phyloP scores from a whole-genome alignment of 2,329 filamentous ascomycete genomes.

The Paecilomyces variotii region DNA sequence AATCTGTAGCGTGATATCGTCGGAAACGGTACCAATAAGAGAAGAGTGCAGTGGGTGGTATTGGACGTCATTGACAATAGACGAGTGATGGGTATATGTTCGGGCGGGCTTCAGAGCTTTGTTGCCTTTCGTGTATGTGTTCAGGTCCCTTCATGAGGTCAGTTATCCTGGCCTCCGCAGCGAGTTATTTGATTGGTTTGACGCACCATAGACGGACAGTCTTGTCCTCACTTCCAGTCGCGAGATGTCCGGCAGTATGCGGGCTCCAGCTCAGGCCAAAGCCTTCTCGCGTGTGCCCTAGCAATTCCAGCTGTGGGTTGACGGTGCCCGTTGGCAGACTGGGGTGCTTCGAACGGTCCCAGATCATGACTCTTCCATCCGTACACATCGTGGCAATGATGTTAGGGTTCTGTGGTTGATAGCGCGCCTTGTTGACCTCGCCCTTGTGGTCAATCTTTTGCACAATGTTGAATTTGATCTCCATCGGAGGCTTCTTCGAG shows the following conservation, averaged over 20 bases:
- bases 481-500: constrained; percentile 57
- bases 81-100: constrained; percentile 77
- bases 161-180: constrained; percentile 2
- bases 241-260: constrained; percentile 69
- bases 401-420: constrained; percentile 95
- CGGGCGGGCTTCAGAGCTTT: constrained; percentile 62
- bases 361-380: constrained; percentile 82
- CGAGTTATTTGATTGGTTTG: neutral
- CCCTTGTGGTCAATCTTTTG: constrained; percentile 95
- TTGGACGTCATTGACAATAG: constrained; percentile 95
- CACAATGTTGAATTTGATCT: constrained; percentile 80
- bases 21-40: constrained; percentile 87
- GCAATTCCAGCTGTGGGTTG: constrained; percentile 74
- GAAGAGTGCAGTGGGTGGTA: constrained; percentile 80
- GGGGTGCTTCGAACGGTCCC: constrained; percentile 91
- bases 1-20: constrained; percentile 88
- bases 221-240: constrained; percentile 83
- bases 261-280: constrained; percentile 93
- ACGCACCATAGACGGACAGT: constrained; percentile 83
- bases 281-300: constrained; percentile 80
- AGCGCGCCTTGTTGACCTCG: constrained; percentile 97
- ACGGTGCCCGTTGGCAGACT: constrained; percentile 65
- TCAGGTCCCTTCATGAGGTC: constrained; percentile 59
- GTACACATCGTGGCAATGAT: constrained; percentile 89
- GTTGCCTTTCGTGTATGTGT: constrained; percentile 61